Evolutionary conservation across 2,329 filamentous ascomycete species (phyloP).

Genomic region (Colletotrichum sublineola): DNA sequence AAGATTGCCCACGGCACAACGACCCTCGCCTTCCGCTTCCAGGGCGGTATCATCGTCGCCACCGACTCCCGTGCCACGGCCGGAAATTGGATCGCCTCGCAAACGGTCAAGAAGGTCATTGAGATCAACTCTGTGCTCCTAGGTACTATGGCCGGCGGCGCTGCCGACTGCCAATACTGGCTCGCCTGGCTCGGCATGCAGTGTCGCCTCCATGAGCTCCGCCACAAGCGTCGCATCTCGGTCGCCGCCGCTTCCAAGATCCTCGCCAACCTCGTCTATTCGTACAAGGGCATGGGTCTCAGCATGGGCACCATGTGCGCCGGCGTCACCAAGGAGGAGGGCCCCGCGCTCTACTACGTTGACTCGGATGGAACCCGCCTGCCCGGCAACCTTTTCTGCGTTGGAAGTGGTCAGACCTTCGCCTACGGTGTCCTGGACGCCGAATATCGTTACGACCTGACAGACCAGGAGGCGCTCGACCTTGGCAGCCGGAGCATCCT

Average conservation of each 20-base stretch:
- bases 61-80: constrained; percentile 98
- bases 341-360: constrained; percentile 98
- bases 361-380: constrained; percentile 96
- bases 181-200: constrained; percentile 98
- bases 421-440: constrained; percentile 98
- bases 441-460: constrained; percentile 91
- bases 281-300: constrained; percentile 98
- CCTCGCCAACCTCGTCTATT: constrained; percentile 97
- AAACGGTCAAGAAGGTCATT: constrained; percentile 99
- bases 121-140: constrained; percentile 96
- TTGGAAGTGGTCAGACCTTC: constrained; percentile 98
- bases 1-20: constrained; percentile 99
- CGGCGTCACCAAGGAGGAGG: constrained; percentile 94
- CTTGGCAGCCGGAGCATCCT: constrained; percentile 93
- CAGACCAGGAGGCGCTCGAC: constrained; percentile 88
- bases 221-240: constrained; percentile 98
- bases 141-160: constrained; percentile 98
- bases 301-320: constrained; percentile 99
- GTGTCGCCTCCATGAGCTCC: constrained; percentile 98
- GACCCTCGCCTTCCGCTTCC: constrained; percentile 96
- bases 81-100: constrained; percentile 98
- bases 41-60: constrained; percentile 97
- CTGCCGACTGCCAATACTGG: constrained; percentile 99
- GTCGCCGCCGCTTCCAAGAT: constrained; percentile 98
- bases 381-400: constrained; percentile 95